These are phyloP conservation scores for Auricularia sp. DNA, from an alignment of 768 basidiomycete species.

Conservation along the genomic window DNA sequence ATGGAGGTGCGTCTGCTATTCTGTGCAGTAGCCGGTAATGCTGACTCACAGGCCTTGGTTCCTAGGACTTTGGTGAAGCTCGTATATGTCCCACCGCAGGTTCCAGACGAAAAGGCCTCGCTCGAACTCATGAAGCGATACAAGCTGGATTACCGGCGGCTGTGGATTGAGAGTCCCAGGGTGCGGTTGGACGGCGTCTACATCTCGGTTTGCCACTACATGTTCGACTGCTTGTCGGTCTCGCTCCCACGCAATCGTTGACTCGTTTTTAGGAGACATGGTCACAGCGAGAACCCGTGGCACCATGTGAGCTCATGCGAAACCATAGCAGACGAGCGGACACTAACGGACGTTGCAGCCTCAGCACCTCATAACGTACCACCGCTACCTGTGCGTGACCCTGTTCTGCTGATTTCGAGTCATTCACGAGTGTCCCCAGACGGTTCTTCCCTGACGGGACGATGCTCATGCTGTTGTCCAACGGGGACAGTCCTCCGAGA, in stretches of 20 bases:
- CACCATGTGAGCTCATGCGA: slow-evolving; percentile 50
- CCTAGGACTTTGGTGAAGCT: slow-evolving; percentile 50
- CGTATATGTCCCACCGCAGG: slow-evolving; percentile 70
- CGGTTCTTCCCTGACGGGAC: slow-evolving; percentile 83
- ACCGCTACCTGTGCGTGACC: slow-evolving; percentile 71
- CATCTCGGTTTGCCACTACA: slow-evolving; percentile 84
- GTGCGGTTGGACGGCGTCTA: slow-evolving; percentile 83
- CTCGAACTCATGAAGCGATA: slow-evolving; percentile 42
- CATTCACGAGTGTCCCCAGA: slow-evolving; percentile 26
- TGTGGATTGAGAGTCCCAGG: slow-evolving; percentile 78
- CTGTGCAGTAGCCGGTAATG: neutral
- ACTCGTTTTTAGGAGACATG: slow-evolving; percentile 44
- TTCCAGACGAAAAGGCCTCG: slow-evolving; percentile 43
- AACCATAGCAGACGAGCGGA: slow-evolving; percentile 3
- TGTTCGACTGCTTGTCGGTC: slow-evolving; percentile 34
- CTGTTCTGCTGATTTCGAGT: neutral
- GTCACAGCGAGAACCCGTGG: slow-evolving; percentile 79
- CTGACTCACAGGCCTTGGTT: neutral
- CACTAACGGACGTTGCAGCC: slow-evolving; percentile 34
- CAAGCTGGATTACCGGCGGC: slow-evolving; percentile 56
- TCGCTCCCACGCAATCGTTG: neutral
- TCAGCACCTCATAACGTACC: slow-evolving; percentile 82
- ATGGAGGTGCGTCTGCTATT: slow-evolving; percentile 51
- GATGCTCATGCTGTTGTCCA: slow-evolving; percentile 76
- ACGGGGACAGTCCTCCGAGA: slow-evolving; percentile 62